A percentile compares a stretch with the other conserved stretches of the same genome.
Evolutionary conservation across 306 rosid species (phyloP).

Genomic region (Trifolium repens): DNA sequence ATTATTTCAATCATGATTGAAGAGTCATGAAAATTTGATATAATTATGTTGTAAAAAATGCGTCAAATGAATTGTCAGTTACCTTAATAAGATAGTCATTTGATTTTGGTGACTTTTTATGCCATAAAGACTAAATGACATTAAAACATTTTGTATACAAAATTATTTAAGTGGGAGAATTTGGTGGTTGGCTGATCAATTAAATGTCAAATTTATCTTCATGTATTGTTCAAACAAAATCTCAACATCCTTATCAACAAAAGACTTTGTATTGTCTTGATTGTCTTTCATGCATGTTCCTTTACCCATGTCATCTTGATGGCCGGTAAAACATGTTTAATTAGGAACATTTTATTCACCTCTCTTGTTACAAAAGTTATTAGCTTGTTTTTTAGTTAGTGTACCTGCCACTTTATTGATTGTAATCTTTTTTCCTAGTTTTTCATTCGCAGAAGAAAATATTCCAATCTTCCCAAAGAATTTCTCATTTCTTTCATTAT

Average conservation of each 20-base stretch:
- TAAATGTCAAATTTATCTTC: not conserved
- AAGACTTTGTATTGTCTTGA: not conserved
- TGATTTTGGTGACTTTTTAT: not conserved
- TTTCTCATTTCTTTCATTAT: not conserved
- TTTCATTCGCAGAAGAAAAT: not conserved
- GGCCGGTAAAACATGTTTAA: constrained; percentile 3
- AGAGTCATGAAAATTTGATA: not conserved
- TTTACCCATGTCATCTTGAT: not conserved
- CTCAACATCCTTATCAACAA: not conserved
- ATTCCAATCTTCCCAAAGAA: not conserved
- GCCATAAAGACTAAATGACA: not conserved
- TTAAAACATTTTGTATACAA: not conserved
- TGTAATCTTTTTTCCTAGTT: not conserved
- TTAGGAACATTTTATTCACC: not conserved
- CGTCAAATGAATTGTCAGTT: not conserved
- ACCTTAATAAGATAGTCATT: not conserved
- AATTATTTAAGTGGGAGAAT: not conserved
- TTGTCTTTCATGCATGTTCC: not conserved
- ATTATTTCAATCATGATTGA: constrained; percentile 6
- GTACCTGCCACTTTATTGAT: not conserved
- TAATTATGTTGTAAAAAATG: not conserved
- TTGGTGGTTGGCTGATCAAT: not conserved
- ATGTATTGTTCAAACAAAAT: not conserved
- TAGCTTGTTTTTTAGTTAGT: not conserved
- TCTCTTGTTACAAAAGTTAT: not conserved